These are phyloP conservation scores for Hanseniaspora vineae DNA, from an alignment of 805 yeast genomes.

Conservation along the genomic window DNA sequence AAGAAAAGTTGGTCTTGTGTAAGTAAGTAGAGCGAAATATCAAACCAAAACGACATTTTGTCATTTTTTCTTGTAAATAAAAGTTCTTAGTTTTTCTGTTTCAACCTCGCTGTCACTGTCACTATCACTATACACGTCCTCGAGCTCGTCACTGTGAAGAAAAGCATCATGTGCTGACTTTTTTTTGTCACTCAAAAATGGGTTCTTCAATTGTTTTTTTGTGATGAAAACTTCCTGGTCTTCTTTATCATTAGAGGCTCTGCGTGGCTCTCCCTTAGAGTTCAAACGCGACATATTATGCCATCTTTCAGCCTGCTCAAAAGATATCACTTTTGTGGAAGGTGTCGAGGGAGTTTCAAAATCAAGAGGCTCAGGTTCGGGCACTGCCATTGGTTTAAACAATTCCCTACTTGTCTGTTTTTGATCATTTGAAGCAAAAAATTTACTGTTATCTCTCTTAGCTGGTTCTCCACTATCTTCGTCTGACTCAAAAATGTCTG, in stretches of 20 bases:
- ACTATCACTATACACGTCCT: neutral
- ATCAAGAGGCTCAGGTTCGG: too few relatives aligned
- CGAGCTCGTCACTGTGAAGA: neutral
- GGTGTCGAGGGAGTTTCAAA: conserved; percentile 24
- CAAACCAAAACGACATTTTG: neutral
- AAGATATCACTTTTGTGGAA: conserved; percentile 21
- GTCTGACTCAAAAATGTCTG: neutral
- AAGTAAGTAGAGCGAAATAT: too few relatives aligned
- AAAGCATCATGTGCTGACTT: neutral
- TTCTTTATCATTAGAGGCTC: conserved; percentile 5
- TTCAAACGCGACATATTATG: conserved; percentile 14
- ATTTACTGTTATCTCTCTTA: neutral
- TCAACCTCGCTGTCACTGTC: neutral
- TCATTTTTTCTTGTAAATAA: neutral
- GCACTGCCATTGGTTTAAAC: conserved; percentile 6
- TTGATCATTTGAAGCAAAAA: too few relatives aligned
- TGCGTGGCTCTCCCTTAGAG: conserved; percentile 6
- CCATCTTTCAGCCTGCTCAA: conserved; percentile 24
- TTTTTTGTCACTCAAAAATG: conserved; percentile 9
- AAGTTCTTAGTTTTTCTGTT: neutral
- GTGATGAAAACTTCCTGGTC: conserved; percentile 7
- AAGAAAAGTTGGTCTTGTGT: conserved; percentile 1
- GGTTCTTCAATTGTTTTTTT: conserved; percentile 9
- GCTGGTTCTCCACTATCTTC: conserved; percentile 1
- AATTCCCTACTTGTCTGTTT: neutral